Conservation (phyloP, 768 basidiomycete genomes). For the Amanita jacksonii region DNA sequence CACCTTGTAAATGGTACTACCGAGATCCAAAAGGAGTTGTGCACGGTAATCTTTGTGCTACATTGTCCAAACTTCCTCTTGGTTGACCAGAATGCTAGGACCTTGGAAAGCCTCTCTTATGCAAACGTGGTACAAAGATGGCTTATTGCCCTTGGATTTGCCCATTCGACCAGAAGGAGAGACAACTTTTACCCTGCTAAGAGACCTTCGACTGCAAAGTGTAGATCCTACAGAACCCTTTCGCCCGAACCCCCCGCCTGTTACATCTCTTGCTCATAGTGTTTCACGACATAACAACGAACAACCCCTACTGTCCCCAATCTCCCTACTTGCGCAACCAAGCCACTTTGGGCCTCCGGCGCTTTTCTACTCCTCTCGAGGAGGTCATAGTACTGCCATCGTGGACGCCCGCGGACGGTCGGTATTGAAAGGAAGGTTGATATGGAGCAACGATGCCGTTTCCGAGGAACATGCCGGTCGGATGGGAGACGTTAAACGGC, state of each 20-base stretch:
- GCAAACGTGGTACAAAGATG: slow-evolving; percentile 87
- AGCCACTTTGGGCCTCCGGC: slow-evolving; percentile 82
- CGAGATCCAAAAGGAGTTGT: slow-evolving; percentile 73
- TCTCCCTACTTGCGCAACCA: slow-evolving; percentile 71
- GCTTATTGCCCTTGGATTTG: slow-evolving; percentile 70
- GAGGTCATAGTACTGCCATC: slow-evolving; percentile 81
- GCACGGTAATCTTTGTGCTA: slow-evolving; percentile 45
- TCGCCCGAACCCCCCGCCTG: slow-evolving; percentile 35
- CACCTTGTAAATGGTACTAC: slow-evolving; percentile 76
- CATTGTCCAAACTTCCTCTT: too few relatives aligned
- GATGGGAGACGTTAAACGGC: slow-evolving; percentile 75
- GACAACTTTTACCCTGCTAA: slow-evolving; percentile 52
- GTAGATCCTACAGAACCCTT: slow-evolving; percentile 80
- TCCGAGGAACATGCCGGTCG: slow-evolving; percentile 32
- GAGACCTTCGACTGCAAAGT: slow-evolving; percentile 67
- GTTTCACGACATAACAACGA: slow-evolving; percentile 19
- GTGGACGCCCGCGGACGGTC: slow-evolving; percentile 82
- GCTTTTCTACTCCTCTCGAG: slow-evolving; percentile 81
- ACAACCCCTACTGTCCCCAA: slow-evolving; percentile 57
- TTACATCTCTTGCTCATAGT: slow-evolving; percentile 16
- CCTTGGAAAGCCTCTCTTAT: slow-evolving; percentile 85
- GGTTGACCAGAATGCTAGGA: slow-evolving; percentile 31
- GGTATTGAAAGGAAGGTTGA: slow-evolving; percentile 69
- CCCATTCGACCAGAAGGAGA: slow-evolving; percentile 77
- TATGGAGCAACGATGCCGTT: slow-evolving; percentile 67